These are phyloP conservation scores for Clonostachys rhizophaga DNA, from an alignment of 2,329 filamentous ascomycete species.

Conservation along the genomic window DNA sequence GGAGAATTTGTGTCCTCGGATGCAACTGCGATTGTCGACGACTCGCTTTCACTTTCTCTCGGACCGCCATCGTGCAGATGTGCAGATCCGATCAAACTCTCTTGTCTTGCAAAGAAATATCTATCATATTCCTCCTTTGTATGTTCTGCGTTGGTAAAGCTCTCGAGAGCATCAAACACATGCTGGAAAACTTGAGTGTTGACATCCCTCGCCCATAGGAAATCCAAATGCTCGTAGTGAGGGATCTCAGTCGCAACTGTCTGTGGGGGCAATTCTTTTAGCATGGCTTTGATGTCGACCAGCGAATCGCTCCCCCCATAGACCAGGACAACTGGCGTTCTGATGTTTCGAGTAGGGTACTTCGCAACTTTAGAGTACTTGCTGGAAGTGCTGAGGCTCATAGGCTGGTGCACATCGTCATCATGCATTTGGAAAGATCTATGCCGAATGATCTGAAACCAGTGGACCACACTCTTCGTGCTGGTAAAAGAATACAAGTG, in stretches of 20 bases:
- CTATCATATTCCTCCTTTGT: conserved; percentile 56
- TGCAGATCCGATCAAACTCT: conserved; percentile 37
- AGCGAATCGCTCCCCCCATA: conserved; percentile 93
- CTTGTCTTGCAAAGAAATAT: conserved; percentile 46
- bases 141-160: conserved; percentile 55
- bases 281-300: conserved; percentile 90
- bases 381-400: conserved; percentile 64
- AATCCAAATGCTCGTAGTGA: conserved; percentile 95
- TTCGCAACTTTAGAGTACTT: conserved; percentile 96
- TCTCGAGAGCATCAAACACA: conserved; percentile 83
- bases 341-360: conserved; percentile 96
- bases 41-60: neutral
- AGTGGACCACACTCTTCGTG: conserved; percentile 95
- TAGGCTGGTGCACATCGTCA: conserved; percentile 78
- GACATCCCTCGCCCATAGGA: conserved; percentile 88
- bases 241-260: conserved; percentile 83
- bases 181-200: conserved; percentile 82
- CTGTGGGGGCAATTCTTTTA: conserved; percentile 78
- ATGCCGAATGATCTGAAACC: conserved; percentile 98
- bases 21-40: neutral
- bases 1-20: neutral
- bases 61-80: conserved; percentile 8
- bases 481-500: conserved; percentile 96
- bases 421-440: conserved; percentile 98
- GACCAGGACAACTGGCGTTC: conserved; percentile 87